Base-by-base conservation (phyloP, 768 basidiomycete genomes). In the Trametes coccinea region DNA sequence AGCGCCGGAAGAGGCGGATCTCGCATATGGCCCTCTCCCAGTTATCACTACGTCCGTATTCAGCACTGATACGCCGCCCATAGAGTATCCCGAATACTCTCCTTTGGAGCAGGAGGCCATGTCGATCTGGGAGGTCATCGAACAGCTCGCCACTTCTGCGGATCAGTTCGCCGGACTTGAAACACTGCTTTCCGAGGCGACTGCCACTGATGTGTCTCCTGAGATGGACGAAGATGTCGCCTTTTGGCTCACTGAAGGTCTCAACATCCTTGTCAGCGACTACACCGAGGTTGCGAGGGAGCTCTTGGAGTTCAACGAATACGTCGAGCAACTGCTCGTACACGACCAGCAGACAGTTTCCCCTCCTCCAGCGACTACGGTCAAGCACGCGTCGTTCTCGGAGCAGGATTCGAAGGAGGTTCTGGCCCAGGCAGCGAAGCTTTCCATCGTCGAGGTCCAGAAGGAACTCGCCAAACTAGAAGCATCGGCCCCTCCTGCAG, bases 81-180 rank as follows among this genome's bases (percentile, higher is more conserved):
- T 49, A 14, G 62, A 60, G 27, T 64, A 30, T 30, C 43, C 58
- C 29, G 62, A 64, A 39, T 64, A 64, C 57, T 64, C 62, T 17
- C 62, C 62, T 3, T 58, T 64, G 13, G 62, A 64, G 54, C 62
- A 64, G 46, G 62, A 64, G 49, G 62, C 47, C 9, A 54, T 60
- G 54, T 47, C 47, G 10, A 64, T 59, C 29, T 50, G 58, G 48
- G 62, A 64, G 37, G 58, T 64, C 49, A 60, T 64, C 54, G 62
- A 64, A 53, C 47, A 64, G 58, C 59, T 64, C 11, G 51, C 62
- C 5, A 54, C 49, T 4, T 58, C 58, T 8, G 62, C 54, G 7
- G 52, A 56, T 39, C 49, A 46, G 29, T 56, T 64, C 39, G 33
- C 53, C 5, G 58, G 49, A 22, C 50, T 64, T 27, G 62, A 64